Base-by-base conservation (phyloP, 176 grass and related monocot genomes). In the Avena insularis region DNA sequence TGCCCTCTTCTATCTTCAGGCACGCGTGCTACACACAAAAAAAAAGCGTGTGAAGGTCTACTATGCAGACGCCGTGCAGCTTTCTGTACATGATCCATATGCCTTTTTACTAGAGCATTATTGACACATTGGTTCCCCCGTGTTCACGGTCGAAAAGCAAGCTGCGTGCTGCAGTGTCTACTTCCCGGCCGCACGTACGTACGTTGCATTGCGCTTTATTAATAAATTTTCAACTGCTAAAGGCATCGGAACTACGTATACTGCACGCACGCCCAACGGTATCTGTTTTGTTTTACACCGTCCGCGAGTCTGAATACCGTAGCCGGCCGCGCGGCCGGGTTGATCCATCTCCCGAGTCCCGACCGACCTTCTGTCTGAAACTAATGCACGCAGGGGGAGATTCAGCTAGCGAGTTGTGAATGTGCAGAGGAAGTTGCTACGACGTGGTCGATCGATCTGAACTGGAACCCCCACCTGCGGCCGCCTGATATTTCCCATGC, bases 271-370 rank as follows among this genome's bases (percentile, higher is more conserved):
- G 40, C 43, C 33, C 70, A 69, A 82, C 84, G 45, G 72, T 71
- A 86, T 90, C 84, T 86, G 71, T 17, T 17, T 82, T 90, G 84
- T 13, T 86, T 86, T 90, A 90, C 69, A 86, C 81, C 40, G 40
- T 43, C 5, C 62, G 74, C 16, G 31, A 57, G 49, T 77, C 64
- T 70, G 64, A 33, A 71, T 75, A 36, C 73, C 61, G 21, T 57
- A 47, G 59, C 9, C 69, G 29, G 51, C 33, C 33, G 33, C 33
- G 33, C 33, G 33, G 33, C 33, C 33, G 33, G 33, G 33, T 35
- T 35, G 33, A 35, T 35, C 33, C 33, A 35, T 35, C 33, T 35
- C 33, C 33, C 33, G 33, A 35, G 33, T 35, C 33, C 33, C 33
- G 33, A 35, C 33, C 33, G 33, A 35, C 33, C 33, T 35, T 35